Conservation (phyloP, 345 rosid species). For the Ceriops zippeliana region DNA sequence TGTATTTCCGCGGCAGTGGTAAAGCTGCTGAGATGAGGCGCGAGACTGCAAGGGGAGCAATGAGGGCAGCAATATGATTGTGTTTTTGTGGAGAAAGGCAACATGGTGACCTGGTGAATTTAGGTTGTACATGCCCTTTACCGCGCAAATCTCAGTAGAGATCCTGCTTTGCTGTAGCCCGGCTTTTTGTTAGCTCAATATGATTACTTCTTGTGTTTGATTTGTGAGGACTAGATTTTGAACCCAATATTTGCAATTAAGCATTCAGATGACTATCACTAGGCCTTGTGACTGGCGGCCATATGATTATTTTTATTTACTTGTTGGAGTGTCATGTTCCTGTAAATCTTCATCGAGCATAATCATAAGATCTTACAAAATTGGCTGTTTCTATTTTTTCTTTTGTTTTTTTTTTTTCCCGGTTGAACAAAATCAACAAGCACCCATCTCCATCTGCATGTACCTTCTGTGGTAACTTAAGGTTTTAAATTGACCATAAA, state of each 20-base stretch:
- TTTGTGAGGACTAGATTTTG: too few relatives aligned
- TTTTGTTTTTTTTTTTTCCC: not conserved
- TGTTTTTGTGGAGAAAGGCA: not conserved
- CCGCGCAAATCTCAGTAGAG: not conserved
- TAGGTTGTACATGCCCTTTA: constrained; percentile 19
- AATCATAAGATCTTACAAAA: not conserved
- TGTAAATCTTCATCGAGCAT: constrained; percentile 3
- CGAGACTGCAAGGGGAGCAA: constrained; percentile 33
- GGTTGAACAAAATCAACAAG: not conserved
- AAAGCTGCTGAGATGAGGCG: constrained; percentile 32
- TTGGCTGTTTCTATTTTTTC: not conserved
- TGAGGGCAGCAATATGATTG: constrained; percentile 28
- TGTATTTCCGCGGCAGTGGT: constrained; percentile 37
- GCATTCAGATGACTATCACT: too few relatives aligned
- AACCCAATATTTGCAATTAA: too few relatives aligned
- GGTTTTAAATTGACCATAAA: too few relatives aligned
- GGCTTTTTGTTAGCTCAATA: not conserved
- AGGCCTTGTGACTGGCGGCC: too few relatives aligned
- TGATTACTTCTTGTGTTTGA: not conserved
- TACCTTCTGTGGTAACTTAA: too few relatives aligned
- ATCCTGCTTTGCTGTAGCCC: not conserved
- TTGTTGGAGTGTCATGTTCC: constrained; percentile 10
- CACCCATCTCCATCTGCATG: too few relatives aligned
- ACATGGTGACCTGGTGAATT: not conserved
- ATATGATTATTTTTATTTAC: not conserved